Evolutionary conservation across 176 grass and related monocot genomes (phyloP).

Genomic region (Dendrocalamus sinicus): DNA sequence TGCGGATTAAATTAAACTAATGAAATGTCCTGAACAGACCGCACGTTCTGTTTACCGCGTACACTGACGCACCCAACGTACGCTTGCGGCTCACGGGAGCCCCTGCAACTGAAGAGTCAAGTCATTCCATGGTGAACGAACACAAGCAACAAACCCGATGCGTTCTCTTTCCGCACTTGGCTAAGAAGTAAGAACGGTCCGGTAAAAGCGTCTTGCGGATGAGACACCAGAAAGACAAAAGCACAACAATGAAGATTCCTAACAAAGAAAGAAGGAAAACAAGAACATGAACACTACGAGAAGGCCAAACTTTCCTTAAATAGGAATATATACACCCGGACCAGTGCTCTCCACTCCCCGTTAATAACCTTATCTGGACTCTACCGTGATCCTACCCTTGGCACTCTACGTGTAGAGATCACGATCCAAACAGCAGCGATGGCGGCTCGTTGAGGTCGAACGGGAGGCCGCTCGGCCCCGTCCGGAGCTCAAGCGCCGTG

Average conservation of each 20-base stretch:
- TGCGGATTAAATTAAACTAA: background rate
- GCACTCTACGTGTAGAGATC: constrained; percentile 13
- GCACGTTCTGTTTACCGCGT: background rate
- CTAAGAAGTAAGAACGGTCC: background rate
- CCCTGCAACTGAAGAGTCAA: background rate
- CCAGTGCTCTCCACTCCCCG: background rate
- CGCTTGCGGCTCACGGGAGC: background rate
- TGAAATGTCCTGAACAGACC: background rate
- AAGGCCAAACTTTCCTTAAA: constrained; percentile 37
- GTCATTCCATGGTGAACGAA: background rate
- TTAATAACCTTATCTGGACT: background rate
- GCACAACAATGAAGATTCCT: background rate
- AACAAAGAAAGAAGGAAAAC: background rate
- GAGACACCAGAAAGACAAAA: background rate
- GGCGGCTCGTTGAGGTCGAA: constrained; percentile 99
- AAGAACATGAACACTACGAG: background rate
- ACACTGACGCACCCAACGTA: background rate
- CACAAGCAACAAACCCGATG: background rate
- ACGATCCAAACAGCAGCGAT: constrained; percentile 45
- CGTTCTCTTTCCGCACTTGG: background rate
- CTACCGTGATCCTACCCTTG: background rate
- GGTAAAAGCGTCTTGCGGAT: background rate
- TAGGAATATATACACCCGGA: constrained; percentile 46
- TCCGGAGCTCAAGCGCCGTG: constrained; percentile 76
- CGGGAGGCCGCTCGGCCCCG: constrained; percentile 48